phyloP scores from a whole-genome alignment of 306 rosid species.

The Castanospermum australe region DNA sequence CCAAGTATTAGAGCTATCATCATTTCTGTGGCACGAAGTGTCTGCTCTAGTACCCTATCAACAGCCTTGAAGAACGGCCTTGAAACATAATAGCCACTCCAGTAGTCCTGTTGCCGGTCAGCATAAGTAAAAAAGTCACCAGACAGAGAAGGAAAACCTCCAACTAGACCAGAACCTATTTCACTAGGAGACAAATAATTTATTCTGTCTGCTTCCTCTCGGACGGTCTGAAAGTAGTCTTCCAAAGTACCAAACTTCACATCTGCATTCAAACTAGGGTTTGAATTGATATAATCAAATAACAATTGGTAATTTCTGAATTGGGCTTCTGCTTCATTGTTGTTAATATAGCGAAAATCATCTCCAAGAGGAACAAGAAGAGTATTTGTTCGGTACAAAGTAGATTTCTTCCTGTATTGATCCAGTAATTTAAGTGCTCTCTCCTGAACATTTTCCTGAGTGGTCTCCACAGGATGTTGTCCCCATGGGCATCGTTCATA shows the following conservation, averaged over 20 bases:
- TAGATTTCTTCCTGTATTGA: constrained; percentile 93
- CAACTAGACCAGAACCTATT: constrained; percentile 74
- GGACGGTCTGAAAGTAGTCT: constrained; percentile 78
- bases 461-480: constrained; percentile 70
- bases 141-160: constrained; percentile 92
- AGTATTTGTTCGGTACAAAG: constrained; percentile 88
- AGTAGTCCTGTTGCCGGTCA: constrained; percentile 93
- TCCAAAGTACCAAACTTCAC: constrained; percentile 90
- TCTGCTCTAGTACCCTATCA: constrained; percentile 91
- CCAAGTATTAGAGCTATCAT: constrained; percentile 82
- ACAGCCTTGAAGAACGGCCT: constrained; percentile 98
- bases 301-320: constrained; percentile 83
- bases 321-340: constrained; percentile 91
- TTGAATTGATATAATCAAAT: constrained; percentile 89
- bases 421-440: constrained; percentile 80
- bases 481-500: constrained; percentile 95
- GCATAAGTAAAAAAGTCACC: constrained; percentile 98
- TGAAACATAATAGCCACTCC: constrained; percentile 99
- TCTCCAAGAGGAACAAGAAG: constrained; percentile 98
- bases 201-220: constrained; percentile 81
- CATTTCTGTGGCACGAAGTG: constrained; percentile 91
- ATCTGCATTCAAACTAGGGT: constrained; percentile 81
- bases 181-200: constrained; percentile 79
- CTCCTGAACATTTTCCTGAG: constrained; percentile 72
- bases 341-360: constrained; percentile 86